Evolutionary conservation across 2,329 filamentous ascomycete genomes (phyloP).

Genomic region (Bipolaris sorokiniana): DNA sequence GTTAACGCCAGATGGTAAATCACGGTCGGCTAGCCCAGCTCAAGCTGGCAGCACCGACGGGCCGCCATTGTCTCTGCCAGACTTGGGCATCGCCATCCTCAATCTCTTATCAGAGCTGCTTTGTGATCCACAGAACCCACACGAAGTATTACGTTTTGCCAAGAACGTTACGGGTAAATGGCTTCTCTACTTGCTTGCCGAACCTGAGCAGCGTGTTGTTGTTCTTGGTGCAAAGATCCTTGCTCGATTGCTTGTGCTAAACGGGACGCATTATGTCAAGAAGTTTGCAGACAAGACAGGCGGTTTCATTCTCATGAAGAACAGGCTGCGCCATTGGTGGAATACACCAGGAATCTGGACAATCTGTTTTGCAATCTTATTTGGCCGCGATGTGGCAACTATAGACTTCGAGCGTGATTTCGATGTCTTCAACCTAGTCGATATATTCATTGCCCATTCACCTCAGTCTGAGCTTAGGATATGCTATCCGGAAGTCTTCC

Average conservation of each 20-base stretch:
- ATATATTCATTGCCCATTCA: conserved; percentile 65
- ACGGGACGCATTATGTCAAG: conserved; percentile 79
- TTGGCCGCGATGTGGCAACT: conserved; percentile 78
- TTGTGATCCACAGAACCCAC: conserved; percentile 72
- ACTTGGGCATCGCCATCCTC: conserved; percentile 76
- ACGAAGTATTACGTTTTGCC: conserved; percentile 83
- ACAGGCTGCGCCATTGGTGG: conserved; percentile 87
- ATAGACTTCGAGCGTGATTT: conserved; percentile 76
- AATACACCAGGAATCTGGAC: conserved; percentile 83
- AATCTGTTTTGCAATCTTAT: conserved; percentile 85
- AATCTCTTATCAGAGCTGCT: conserved; percentile 78
- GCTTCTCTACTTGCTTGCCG: conserved; percentile 88
- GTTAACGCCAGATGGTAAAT: conserved; percentile 37
- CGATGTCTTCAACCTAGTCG: conserved; percentile 74
- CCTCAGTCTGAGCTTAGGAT: conserved; percentile 63
- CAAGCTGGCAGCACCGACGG: conserved; percentile 21
- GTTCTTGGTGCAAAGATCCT: conserved; percentile 82
- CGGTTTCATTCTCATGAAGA: conserved; percentile 85
- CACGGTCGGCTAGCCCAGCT: conserved; percentile 42
- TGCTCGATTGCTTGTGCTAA: conserved; percentile 79
- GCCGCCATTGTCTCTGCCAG: conserved; percentile 61
- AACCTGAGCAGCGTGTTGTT: conserved; percentile 83
- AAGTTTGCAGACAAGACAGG: conserved; percentile 88
- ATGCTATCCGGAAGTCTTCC: conserved; percentile 76
- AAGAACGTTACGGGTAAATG: conserved; percentile 97